Evolutionary conservation across 2,329 filamentous ascomycete genomes (phyloP).

Genomic region (Fusarium sublunatum): DNA sequence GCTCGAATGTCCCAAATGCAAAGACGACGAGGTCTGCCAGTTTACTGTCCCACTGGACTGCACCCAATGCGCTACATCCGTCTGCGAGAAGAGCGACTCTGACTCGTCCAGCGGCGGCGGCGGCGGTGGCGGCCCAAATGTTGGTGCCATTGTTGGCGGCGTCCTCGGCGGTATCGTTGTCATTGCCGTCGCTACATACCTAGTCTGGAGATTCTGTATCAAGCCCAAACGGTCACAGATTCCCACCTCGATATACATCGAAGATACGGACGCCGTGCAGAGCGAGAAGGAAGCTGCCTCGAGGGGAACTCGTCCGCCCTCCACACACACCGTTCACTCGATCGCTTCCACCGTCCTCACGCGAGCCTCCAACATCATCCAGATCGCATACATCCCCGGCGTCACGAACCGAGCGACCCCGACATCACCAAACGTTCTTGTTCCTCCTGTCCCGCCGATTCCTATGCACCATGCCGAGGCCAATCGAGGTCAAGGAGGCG

Average conservation of each 20-base stretch:
- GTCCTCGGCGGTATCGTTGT: constrained; percentile 86
- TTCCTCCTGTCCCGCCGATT: constrained; percentile 94
- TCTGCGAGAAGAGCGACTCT: constrained; percentile 56
- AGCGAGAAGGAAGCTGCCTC: constrained; percentile 60
- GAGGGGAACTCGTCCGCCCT: constrained; percentile 69
- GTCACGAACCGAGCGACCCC: constrained; percentile 92
- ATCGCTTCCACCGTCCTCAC: constrained; percentile 96
- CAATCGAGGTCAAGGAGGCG: constrained; percentile 62
- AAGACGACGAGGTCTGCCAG: constrained; percentile 56
- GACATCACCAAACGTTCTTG: constrained; percentile 81
- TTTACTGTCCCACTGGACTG: constrained; percentile 60
- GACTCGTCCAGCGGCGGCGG: constrained; percentile 26
- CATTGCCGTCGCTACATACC: constrained; percentile 78
- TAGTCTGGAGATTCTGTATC: constrained; percentile 89
- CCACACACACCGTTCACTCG: constrained; percentile 87
- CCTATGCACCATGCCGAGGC: constrained; percentile 71
- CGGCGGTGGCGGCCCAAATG: constrained; percentile 67
- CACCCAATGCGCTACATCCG: constrained; percentile 58
- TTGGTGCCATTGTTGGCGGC: constrained; percentile 90
- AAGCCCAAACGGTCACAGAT: constrained; percentile 78
- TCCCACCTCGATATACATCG: constrained; percentile 65
- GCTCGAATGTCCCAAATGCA: constrained; percentile 60
- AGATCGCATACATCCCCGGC: constrained; percentile 98
- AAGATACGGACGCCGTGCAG: constrained; percentile 61
- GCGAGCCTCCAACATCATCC: constrained; percentile 97